A percentile compares a stretch with the other conserved stretches of the same genome.
These are phyloP conservation scores for Dittrichia graveolens DNA, from an alignment of 129 eudicot species.

Conservation along the genomic window DNA sequence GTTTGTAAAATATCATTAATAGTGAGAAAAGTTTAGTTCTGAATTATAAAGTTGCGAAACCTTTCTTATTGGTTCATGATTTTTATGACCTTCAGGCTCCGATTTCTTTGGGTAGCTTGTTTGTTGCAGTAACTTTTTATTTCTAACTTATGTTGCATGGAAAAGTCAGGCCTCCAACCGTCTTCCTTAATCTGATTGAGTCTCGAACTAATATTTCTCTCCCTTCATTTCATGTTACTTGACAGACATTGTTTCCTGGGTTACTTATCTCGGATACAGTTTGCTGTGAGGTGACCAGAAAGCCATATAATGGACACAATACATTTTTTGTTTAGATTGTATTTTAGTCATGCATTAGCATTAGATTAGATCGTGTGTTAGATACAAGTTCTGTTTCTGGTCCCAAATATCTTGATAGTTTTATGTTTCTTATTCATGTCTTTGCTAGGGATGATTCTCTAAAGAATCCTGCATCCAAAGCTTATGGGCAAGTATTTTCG, in stretches of 20 bases:
- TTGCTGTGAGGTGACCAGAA: too few species aligned
- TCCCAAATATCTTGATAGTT: not conserved
- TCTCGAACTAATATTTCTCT: too few species aligned
- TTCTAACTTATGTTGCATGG: not conserved
- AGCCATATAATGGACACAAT: not conserved
- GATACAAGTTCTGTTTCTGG: not conserved
- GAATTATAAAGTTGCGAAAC: not conserved
- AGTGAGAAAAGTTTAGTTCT: not conserved
- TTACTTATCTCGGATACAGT: too few species aligned
- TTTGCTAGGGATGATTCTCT: constrained; percentile 68
- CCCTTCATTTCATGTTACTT: not conserved
- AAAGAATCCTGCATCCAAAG: constrained; percentile 89
- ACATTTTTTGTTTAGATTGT: constrained; percentile 4
- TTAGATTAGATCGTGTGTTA: constrained; percentile 13
- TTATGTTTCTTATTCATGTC: constrained; percentile 5
- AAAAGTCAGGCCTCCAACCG: not conserved
- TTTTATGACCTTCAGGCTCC: not conserved
- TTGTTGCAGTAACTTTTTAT: constrained; percentile 3
- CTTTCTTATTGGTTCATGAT: not conserved
- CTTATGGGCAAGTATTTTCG: constrained; percentile 88
- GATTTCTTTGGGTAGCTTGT: not conserved
- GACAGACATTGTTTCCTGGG: too few species aligned
- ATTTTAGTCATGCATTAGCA: not conserved
- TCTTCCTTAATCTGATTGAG: too few species aligned
- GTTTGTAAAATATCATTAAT: not conserved